Evolutionary conservation across 306 rosid species (phyloP).

Genomic region (Chamaecrista fasciculata): DNA sequence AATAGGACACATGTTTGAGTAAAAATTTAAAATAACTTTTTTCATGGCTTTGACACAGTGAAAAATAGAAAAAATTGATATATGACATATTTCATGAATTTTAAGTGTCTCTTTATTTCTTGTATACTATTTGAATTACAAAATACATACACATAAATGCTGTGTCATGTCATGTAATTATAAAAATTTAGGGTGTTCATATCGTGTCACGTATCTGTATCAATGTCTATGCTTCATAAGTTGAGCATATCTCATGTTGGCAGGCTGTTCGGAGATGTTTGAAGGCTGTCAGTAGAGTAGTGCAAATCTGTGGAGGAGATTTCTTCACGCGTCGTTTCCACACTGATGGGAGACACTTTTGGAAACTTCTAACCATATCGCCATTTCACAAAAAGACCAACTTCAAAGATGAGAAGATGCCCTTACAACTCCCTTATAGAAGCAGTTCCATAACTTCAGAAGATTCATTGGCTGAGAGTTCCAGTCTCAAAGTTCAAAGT

Average conservation of each 20-base stretch:
- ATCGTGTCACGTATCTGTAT: too few species aligned
- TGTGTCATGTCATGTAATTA: too few species aligned
- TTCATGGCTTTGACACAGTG: too few species aligned
- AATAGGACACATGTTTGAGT: too few species aligned
- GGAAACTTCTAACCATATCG: constrained; percentile 72
- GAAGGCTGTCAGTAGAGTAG: constrained; percentile 52
- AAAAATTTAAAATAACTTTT: too few species aligned
- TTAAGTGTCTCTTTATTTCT: too few species aligned
- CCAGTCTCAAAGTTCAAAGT: constrained; percentile 79
- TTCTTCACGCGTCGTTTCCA: constrained; percentile 87
- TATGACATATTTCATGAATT: too few species aligned
- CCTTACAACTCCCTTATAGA: constrained; percentile 78
- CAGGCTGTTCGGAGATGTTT: constrained; percentile 79
- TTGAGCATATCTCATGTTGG: constrained; percentile 11
- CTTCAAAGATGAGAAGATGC: constrained; percentile 52
- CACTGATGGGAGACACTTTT: constrained; percentile 71
- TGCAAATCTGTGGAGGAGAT: constrained; percentile 75
- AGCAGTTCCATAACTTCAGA: constrained; percentile 47
- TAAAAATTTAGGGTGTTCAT: too few species aligned
- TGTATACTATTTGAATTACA: too few species aligned
- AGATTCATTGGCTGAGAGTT: constrained; percentile 65
- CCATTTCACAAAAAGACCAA: constrained; percentile 54
- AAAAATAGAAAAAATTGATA: too few species aligned
- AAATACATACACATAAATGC: too few species aligned
- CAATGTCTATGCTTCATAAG: too few species aligned